phyloP scores from a whole-genome alignment of 2,329 filamentous ascomycete species.

The Exophiala viscosa region DNA sequence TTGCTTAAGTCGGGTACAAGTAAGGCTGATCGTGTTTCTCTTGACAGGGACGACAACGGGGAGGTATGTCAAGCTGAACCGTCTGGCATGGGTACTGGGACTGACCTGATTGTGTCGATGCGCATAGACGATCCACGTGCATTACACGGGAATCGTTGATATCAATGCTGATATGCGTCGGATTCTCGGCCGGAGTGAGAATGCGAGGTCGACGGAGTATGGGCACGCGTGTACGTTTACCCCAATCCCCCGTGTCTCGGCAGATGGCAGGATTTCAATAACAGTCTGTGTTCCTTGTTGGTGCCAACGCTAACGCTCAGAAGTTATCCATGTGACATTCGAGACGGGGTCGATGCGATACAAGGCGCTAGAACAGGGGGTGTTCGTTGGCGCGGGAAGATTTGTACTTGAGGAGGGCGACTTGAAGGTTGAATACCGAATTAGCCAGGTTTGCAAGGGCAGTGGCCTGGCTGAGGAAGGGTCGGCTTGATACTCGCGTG shows the following conservation, averaged over 20 bases:
- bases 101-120: background rate
- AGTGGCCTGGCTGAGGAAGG: background rate
- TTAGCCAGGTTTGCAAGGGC: constrained; percentile 31
- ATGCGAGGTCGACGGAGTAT: constrained; percentile 37
- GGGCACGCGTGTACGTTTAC: constrained; percentile 39
- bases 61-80: constrained; percentile 28
- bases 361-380: constrained; percentile 39
- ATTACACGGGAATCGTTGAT: constrained; percentile 41
- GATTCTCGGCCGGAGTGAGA: constrained; percentile 34
- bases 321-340: constrained; percentile 38
- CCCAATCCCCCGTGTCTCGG: background rate
- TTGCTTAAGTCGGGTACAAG: background rate
- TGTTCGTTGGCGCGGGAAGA: constrained; percentile 41
- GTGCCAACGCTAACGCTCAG: background rate
- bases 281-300: constrained; percentile 1
- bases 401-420: constrained; percentile 32
- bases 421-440: constrained; percentile 39
- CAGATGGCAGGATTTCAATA: background rate
- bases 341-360: constrained; percentile 43
- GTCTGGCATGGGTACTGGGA: background rate
- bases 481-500: background rate
- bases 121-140: constrained; percentile 36
- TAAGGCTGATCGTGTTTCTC: background rate
- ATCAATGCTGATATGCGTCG: constrained; percentile 34
- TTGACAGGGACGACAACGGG: constrained; percentile 33